These are phyloP conservation scores for Cubamyces lactineus DNA, from an alignment of 768 basidiomycete species.

Conservation along the genomic window DNA sequence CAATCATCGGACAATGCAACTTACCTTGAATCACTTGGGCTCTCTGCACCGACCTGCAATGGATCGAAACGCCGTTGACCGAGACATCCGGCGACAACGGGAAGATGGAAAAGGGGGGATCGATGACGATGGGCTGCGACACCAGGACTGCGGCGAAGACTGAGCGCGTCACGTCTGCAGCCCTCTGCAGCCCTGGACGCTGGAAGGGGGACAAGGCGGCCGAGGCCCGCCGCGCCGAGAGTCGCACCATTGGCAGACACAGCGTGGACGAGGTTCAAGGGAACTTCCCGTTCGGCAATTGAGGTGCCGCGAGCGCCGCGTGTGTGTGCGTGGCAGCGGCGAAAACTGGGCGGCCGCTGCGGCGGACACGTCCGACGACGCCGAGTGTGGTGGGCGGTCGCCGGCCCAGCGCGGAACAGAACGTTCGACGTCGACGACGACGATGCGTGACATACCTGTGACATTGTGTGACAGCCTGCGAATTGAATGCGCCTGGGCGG, in stretches of 20 bases:
- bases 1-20: not conserved
- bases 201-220: slow-evolving; percentile 4
- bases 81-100: not conserved
- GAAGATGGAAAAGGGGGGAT: not conserved
- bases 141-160: slow-evolving; percentile 11
- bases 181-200: slow-evolving; percentile 1
- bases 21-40: not conserved
- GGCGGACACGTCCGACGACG: not conserved
- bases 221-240: not conserved
- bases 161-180: slow-evolving; percentile 1
- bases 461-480: slow-evolving; percentile 12
- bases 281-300: slow-evolving; percentile 4
- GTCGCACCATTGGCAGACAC: not conserved
- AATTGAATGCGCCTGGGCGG: not conserved
- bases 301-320: slow-evolving; percentile 20
- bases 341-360: slow-evolving; percentile 10
- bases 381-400: not conserved
- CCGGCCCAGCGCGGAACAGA: not conserved
- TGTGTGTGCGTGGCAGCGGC: slow-evolving; percentile 11
- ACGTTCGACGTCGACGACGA: not conserved
- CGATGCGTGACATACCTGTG: slow-evolving; percentile 1
- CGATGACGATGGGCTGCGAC: not conserved
- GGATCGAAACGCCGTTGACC: too few relatives aligned
- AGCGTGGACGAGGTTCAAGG: slow-evolving; percentile 27
- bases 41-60: too few relatives aligned